phyloP scores from a whole-genome alignment of 148 eudicot species.

The Persicaria maculosa region DNA sequence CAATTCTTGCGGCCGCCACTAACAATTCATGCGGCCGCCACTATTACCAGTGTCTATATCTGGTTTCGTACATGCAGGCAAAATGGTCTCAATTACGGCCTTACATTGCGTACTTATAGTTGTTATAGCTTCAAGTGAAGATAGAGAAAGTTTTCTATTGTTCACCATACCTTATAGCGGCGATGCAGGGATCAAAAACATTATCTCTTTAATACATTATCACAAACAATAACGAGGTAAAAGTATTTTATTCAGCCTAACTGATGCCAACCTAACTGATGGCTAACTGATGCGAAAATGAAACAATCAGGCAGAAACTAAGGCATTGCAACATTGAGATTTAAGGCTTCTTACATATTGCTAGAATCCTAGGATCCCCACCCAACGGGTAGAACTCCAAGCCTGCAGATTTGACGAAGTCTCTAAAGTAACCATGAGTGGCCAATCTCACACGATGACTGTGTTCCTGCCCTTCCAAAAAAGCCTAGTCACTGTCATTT shows the following conservation, averaged over 20 bases:
- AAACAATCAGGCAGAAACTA: not conserved
- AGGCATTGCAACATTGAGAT: not conserved
- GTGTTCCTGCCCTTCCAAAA: constrained; percentile 46
- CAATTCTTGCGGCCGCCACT: too few species aligned
- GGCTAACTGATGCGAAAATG: not conserved
- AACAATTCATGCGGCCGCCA: too few species aligned
- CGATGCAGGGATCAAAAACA: not conserved
- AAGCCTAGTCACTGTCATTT: constrained; percentile 6
- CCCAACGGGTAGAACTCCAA: constrained; percentile 85
- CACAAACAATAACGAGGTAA: not conserved
- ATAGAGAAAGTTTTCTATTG: constrained; percentile 68
- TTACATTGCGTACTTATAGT: constrained; percentile 65
- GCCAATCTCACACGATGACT: constrained; percentile 92
- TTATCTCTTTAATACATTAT: not conserved
- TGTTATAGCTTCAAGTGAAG: constrained; percentile 56
- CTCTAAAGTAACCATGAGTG: constrained; percentile 63
- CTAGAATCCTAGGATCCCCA: constrained; percentile 79
- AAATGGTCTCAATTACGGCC: constrained; percentile 60
- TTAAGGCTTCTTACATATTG: constrained; percentile 54
- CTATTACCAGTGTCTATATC: constrained; percentile 60
- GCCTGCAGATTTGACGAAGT: constrained; percentile 83
- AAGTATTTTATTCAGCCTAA: too few species aligned
- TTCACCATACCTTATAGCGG: constrained; percentile 65
- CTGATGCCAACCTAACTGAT: not conserved
- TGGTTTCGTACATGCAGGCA: constrained; percentile 81